phyloP scores from a whole-genome alignment of 768 basidiomycete genomes.

The Russula compacta region DNA sequence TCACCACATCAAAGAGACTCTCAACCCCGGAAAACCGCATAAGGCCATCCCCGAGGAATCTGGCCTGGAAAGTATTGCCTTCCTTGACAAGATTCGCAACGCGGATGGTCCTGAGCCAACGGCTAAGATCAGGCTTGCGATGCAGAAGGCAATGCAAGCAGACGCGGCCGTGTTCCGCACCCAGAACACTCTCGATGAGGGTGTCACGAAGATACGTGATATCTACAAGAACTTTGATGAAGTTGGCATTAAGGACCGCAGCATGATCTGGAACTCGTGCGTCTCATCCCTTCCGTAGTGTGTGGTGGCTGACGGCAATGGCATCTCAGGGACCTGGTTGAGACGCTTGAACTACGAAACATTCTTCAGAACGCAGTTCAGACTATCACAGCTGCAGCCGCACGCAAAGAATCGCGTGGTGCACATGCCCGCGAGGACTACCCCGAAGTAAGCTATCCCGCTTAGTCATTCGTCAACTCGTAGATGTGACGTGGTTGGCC shows the following conservation, averaged over 20 bases:
- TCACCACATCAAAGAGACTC: conserved; percentile 89
- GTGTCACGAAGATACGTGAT: conserved; percentile 74
- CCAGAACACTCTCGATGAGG: conserved; percentile 82
- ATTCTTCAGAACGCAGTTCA: conserved; percentile 91
- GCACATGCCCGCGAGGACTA: conserved; percentile 98
- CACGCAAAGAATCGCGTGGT: conserved; percentile 95
- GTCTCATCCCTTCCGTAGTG: conserved; percentile 25
- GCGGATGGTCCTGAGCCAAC: conserved; percentile 78
- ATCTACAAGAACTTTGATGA: conserved; percentile 87
- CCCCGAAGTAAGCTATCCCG: conserved; percentile 60
- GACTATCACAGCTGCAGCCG: conserved; percentile 87
- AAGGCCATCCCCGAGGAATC: conserved; percentile 80
- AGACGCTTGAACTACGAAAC: conserved; percentile 96
- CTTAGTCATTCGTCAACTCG: neutral
- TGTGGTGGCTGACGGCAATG: neutral
- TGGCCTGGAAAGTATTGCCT: conserved; percentile 75
- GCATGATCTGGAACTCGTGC: conserved; percentile 99
- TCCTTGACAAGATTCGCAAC: conserved; percentile 82
- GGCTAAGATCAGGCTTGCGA: conserved; percentile 82
- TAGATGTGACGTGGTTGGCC: neutral
- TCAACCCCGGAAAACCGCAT: conserved; percentile 85
- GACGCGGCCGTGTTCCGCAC: conserved; percentile 99
- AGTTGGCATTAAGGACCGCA: conserved; percentile 94
- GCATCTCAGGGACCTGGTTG: conserved; percentile 73
- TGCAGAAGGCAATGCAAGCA: conserved; percentile 99